These are phyloP conservation scores for Zasmidium citrigriseum DNA, from an alignment of 2,329 filamentous ascomycete genomes.

Conservation along the genomic window DNA sequence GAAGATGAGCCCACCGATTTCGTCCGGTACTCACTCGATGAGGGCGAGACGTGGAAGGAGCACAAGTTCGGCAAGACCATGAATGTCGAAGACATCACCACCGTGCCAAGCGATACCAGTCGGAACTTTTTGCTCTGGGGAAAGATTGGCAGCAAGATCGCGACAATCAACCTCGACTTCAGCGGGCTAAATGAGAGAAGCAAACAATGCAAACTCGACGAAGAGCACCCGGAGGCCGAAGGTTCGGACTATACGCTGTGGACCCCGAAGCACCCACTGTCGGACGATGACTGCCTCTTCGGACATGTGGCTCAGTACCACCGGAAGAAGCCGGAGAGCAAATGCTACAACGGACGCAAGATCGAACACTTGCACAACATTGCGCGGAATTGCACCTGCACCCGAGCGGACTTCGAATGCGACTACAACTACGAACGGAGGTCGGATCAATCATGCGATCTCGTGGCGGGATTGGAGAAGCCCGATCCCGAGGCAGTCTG, in stretches of 20 bases:
- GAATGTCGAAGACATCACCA: constrained; percentile 77
- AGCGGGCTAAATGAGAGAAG: constrained; percentile 70
- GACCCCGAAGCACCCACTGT: constrained; percentile 80
- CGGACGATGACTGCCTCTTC: constrained; percentile 82
- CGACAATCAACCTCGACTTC: constrained; percentile 87
- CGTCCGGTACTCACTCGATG: constrained; percentile 76
- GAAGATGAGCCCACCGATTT: constrained; percentile 67
- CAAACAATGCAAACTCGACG: constrained; percentile 66
- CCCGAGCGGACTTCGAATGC: constrained; percentile 86
- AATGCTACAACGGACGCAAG: constrained; percentile 79
- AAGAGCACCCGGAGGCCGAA: constrained; percentile 58
- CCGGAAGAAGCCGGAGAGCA: constrained; percentile 76
- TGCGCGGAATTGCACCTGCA: constrained; percentile 76
- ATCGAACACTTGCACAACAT: constrained; percentile 65
- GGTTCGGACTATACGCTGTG: constrained; percentile 79
- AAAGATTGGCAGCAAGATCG: constrained; percentile 59
- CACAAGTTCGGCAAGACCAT: constrained; percentile 74
- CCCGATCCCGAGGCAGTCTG: constrained; percentile 62
- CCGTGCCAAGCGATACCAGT: constrained; percentile 83
- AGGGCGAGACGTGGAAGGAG: constrained; percentile 76
- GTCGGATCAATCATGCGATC: constrained; percentile 71
- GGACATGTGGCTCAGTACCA: constrained; percentile 88
- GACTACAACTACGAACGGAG: constrained; percentile 92
- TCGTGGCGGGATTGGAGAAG: constrained; percentile 73
- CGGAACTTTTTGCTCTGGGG: constrained; percentile 93